Base-by-base conservation (phyloP, 2,329 filamentous ascomycete species). In the Phyllosticta capitalensis region DNA sequence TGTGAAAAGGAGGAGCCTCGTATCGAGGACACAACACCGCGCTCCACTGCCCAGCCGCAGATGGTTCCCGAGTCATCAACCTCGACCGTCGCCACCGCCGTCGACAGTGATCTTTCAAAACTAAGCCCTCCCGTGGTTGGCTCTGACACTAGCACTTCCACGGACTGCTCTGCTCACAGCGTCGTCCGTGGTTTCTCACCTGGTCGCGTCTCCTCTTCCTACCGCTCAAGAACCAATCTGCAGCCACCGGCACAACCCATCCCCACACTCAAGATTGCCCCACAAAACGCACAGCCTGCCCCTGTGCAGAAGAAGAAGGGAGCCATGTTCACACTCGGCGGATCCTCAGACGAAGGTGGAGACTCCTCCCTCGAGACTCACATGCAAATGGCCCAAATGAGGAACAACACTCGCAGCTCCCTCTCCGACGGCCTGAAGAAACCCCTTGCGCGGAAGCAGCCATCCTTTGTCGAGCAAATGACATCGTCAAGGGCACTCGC, bases 161-260 rank as follows among this genome's bases (percentile, higher is more conserved):
- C 82, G 10, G 82, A 83, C 55, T 74, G 84, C 63, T 80, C 81
- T 66, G 78, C 80, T 14, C 81, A 85, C 62, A 92, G 86, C 63
- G 83, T 96, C 61, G 86, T 96, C 56, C 88, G 89, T 64, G 92
- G 92, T 61, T 96, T 96, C 74, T 89, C 88, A 5, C 89, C 89
- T 1, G 86, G 88, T 24, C 84, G 87, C 62, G 79, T 87, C 50
- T 86, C 85, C 9, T 87, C 84, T 1, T 88, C 85, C 0, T 84
- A 85, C 67, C 82, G 85, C 64, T 87, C 77, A 63, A 83, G 78
- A 67, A 83, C 74, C 63, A 80, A 81, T 64, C 75, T 87, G 28
- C 73, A 76, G 12, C 68, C 55, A n/a, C 24, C 48, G 7, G 30
- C 75, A 51, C 78, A 75, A 1, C 68, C 76, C 9, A 77, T 81